Percentiles rank a stretch among this genome's conserved stretches.
Evolutionary conservation across 1,284 basidiomycete species (phyloP).

Genomic region (Caloboletus firmus): DNA sequence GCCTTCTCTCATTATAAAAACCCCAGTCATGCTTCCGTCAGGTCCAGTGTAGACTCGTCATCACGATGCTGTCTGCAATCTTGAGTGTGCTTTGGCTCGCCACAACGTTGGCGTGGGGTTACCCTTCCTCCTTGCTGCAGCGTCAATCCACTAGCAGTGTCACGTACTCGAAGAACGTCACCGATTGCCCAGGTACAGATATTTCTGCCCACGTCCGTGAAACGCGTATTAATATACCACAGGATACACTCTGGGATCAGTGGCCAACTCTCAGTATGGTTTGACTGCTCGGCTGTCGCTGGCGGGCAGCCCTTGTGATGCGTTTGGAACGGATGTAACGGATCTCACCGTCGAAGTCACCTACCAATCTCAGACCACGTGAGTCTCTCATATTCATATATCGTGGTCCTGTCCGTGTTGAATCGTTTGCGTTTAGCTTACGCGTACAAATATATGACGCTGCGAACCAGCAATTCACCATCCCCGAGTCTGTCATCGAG

Average conservation of each 20-base stretch:
- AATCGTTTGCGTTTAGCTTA: slow-evolving; percentile 43
- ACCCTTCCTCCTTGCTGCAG: slow-evolving; percentile 5
- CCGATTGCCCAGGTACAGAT: slow-evolving; percentile 33
- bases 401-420: background rate
- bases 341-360: slow-evolving; percentile 65
- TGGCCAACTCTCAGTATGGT: slow-evolving; percentile 48
- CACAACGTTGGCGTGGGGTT: slow-evolving; percentile 11
- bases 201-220: background rate
- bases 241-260: slow-evolving; percentile 55
- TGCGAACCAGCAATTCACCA: slow-evolving; percentile 62
- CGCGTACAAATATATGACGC: slow-evolving; percentile 79
- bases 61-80: slow-evolving; percentile 19
- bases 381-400: slow-evolving; percentile 23
- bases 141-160: slow-evolving; percentile 2
- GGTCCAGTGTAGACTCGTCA: background rate
- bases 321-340: slow-evolving; percentile 67
- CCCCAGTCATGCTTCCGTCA: background rate
- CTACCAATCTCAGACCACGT: slow-evolving; percentile 56
- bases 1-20: slow-evolving; percentile 13
- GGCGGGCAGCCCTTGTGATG: slow-evolving; percentile 64
- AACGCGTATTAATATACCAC: background rate
- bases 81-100: slow-evolving; percentile 24
- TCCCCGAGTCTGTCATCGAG: slow-evolving; percentile 59
- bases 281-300: slow-evolving; percentile 58
- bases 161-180: slow-evolving; percentile 29